These are phyloP conservation scores for Cornus controversa DNA, from an alignment of 148 eudicot genomes.

Conservation along the genomic window DNA sequence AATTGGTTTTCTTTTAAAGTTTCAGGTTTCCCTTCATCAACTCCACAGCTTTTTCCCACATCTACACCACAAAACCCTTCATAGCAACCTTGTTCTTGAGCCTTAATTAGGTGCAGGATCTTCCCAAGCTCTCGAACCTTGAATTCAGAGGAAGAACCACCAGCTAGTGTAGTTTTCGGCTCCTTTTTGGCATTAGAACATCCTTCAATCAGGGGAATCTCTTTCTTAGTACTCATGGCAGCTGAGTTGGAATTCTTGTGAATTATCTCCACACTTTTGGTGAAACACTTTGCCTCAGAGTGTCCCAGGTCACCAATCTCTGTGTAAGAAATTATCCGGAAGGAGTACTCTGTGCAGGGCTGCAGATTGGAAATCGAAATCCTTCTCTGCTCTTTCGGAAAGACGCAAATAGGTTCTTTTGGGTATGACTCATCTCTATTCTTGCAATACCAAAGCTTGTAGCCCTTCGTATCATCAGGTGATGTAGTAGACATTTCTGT, in stretches of 20 bases:
- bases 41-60: constrained; percentile 36
- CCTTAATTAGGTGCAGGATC: constrained; percentile 54
- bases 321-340: constrained; percentile 65
- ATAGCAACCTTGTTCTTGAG: constrained; percentile 48
- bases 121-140: constrained; percentile 79
- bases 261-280: constrained; percentile 62
- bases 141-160: constrained; percentile 53
- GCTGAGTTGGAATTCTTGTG: constrained; percentile 32
- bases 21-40: constrained; percentile 26
- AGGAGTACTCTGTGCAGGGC: constrained; percentile 91
- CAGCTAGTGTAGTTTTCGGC: constrained; percentile 22
- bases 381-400: constrained; percentile 62
- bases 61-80: constrained; percentile 46
- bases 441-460: constrained; percentile 86
- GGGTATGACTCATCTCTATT: constrained; percentile 47
- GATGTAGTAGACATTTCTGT: constrained; percentile 53
- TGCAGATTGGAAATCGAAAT: constrained; percentile 57
- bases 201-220: constrained; percentile 35
- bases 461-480: constrained; percentile 56
- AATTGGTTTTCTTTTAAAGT: constrained; percentile 30
- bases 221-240: constrained; percentile 25
- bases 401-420: constrained; percentile 51
- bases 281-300: constrained; percentile 84
- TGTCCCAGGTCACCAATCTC: constrained; percentile 79
- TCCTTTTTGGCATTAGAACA: constrained; percentile 38